These are phyloP conservation scores for Umbelopsis sp. DNA, from an alignment of 371 early-diverging fungal genomes.

Conservation along the genomic window DNA sequence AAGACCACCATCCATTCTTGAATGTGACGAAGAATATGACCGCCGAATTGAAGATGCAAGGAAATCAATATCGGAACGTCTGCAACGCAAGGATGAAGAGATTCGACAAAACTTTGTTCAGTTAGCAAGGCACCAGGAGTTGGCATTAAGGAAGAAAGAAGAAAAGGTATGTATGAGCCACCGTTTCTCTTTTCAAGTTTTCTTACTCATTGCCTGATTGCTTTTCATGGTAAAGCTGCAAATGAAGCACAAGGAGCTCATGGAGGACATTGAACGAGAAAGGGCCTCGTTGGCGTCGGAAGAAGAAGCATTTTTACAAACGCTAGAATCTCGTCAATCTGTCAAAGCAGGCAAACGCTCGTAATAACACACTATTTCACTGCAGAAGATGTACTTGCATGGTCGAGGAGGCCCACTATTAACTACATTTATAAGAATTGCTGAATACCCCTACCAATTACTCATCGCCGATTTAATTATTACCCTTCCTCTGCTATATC, in stretches of 20 bases:
- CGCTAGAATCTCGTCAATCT: background rate
- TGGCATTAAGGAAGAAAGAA: constrained; percentile 65
- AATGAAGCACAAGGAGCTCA: constrained; percentile 27
- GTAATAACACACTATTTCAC: background rate
- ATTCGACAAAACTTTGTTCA: constrained; percentile 75
- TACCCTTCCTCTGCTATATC: background rate
- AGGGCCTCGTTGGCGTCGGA: constrained; percentile 23
- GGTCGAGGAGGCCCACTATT: background rate
- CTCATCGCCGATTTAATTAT: too few species aligned
- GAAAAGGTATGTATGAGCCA: constrained; percentile 42
- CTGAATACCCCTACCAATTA: background rate
- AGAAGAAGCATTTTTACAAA: constrained; percentile 18
- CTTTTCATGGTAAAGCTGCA: constrained; percentile 22
- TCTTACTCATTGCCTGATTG: background rate
- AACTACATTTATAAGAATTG: background rate
- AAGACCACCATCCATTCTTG: constrained; percentile 75
- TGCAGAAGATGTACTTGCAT: background rate
- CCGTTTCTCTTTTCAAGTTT: background rate
- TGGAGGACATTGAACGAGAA: constrained; percentile 32
- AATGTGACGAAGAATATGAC: constrained; percentile 79
- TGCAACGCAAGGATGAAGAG: constrained; percentile 75
- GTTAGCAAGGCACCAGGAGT: constrained; percentile 78
- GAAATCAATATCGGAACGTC: constrained; percentile 59
- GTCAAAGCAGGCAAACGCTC: constrained; percentile 1
- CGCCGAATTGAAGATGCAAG: constrained; percentile 61